phyloP scores from a whole-genome alignment of 2,329 filamentous ascomycete species.

The Colletotrichum sidae region DNA sequence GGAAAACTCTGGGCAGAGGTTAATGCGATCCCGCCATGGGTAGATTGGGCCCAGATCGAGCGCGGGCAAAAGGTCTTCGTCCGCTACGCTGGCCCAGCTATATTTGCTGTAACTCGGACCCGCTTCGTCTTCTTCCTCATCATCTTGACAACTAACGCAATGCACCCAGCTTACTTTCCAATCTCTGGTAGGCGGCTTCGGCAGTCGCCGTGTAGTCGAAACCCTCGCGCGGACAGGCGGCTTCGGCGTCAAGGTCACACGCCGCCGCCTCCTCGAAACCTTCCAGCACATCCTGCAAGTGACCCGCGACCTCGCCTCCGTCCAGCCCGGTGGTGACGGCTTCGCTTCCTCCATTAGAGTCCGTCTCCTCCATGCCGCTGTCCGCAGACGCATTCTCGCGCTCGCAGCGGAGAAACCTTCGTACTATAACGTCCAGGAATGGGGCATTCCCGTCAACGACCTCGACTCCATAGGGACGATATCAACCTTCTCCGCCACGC shows the following conservation, averaged over 20 bases:
- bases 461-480: constrained; percentile 81
- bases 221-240: constrained; percentile 80
- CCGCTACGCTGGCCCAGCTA: constrained; percentile 75
- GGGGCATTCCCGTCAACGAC: constrained; percentile 78
- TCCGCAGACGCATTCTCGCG: constrained; percentile 71
- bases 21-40: constrained; percentile 77
- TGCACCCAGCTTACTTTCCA: constrained; percentile 67
- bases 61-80: constrained; percentile 83
- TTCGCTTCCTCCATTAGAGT: constrained; percentile 72
- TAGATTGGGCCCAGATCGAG: constrained; percentile 81
- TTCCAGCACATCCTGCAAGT: constrained; percentile 82
- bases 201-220: constrained; percentile 78
- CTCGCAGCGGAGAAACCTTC: constrained; percentile 63
- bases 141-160: neutral
- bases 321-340: constrained; percentile 75
- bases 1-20: constrained; percentile 73
- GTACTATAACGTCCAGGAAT: constrained; percentile 70
- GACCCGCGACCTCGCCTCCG: constrained; percentile 70
- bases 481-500: constrained; percentile 73
- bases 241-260: constrained; percentile 75
- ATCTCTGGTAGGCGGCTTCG: constrained; percentile 77
- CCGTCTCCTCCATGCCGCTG: constrained; percentile 73
- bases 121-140: constrained; percentile 38
- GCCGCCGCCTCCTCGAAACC: constrained; percentile 74
- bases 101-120: constrained; percentile 62